These are phyloP conservation scores for Ganoderma sp. DNA, from an alignment of 1,284 basidiomycete genomes.

Conservation along the genomic window DNA sequence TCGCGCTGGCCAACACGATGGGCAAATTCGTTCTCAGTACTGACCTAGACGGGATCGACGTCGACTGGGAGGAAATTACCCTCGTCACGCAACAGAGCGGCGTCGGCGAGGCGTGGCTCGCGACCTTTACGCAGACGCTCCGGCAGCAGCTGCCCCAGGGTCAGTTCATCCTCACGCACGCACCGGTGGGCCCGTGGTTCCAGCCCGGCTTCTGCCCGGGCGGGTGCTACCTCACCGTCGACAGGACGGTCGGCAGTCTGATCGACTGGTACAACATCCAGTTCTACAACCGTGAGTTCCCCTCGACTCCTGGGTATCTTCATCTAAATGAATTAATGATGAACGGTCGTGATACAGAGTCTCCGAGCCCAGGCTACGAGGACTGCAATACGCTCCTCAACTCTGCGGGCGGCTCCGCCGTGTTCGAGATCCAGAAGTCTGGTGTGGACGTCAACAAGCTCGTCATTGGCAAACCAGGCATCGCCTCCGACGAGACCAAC, in stretches of 20 bases:
- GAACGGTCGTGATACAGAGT: conserved; percentile 46
- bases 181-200: conserved; percentile 32
- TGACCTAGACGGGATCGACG: conserved; percentile 60
- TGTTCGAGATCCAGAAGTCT: conserved; percentile 68
- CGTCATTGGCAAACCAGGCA: conserved; percentile 69
- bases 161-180: conserved; percentile 46
- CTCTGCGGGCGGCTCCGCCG: conserved; percentile 49
- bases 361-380: conserved; percentile 55
- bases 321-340: neutral
- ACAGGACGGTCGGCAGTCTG: conserved; percentile 26
- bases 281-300: conserved; percentile 65
- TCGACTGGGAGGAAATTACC: conserved; percentile 61
- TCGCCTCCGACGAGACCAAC: conserved; percentile 49
- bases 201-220: conserved; percentile 25
- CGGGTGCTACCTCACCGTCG: conserved; percentile 28
- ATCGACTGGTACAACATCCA: conserved; percentile 41
- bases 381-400: conserved; percentile 60
- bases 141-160: conserved; percentile 42
- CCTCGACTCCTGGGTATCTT: neutral
- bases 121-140: conserved; percentile 49
- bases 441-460: conserved; percentile 57
- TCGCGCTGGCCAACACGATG: conserved; percentile 50
- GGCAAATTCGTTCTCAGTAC: conserved; percentile 44
- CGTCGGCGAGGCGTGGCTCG: conserved; percentile 48
- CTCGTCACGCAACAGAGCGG: conserved; percentile 46